phyloP scores from a whole-genome alignment of 2,329 filamentous ascomycete genomes.

The Fusarium austroafricanum region DNA sequence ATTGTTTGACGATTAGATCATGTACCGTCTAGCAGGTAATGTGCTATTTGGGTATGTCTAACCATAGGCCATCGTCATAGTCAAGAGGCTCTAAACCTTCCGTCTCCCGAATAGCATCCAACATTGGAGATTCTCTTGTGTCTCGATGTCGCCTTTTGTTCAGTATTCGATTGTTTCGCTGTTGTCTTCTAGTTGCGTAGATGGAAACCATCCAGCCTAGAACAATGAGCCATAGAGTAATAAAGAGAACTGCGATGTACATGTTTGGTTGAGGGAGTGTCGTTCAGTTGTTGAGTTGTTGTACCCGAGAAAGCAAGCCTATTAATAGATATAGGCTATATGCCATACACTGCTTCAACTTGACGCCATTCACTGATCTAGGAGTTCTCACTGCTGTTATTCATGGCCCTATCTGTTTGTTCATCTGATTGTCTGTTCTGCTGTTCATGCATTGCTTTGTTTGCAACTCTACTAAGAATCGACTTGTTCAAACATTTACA shows the following conservation, averaged over 20 bases:
- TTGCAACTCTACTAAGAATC: background rate
- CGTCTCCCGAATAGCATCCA: background rate
- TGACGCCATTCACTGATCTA: background rate
- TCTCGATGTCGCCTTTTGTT: background rate
- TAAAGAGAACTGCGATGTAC: background rate
- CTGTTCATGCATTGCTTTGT: background rate
- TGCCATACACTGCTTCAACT: background rate
- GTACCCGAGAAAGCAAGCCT: background rate
- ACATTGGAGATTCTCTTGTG: background rate
- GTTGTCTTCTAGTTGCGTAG: background rate
- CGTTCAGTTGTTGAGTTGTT: background rate
- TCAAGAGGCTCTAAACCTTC: background rate
- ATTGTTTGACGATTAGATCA: background rate
- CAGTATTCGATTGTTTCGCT: no score
- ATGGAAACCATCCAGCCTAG: conserved; percentile 7
- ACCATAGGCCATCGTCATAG: no score
- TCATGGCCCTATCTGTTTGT: background rate
- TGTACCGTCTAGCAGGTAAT: background rate
- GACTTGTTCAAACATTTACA: background rate
- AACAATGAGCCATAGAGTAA: conserved; percentile 1
- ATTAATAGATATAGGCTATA: background rate
- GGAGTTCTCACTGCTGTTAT: background rate
- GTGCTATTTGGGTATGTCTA: background rate
- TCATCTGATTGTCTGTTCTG: background rate
- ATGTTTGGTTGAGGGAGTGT: background rate